Evolutionary conservation across 129 eudicot species (phyloP).

Genomic region (Smallanthus sonchifolius): DNA sequence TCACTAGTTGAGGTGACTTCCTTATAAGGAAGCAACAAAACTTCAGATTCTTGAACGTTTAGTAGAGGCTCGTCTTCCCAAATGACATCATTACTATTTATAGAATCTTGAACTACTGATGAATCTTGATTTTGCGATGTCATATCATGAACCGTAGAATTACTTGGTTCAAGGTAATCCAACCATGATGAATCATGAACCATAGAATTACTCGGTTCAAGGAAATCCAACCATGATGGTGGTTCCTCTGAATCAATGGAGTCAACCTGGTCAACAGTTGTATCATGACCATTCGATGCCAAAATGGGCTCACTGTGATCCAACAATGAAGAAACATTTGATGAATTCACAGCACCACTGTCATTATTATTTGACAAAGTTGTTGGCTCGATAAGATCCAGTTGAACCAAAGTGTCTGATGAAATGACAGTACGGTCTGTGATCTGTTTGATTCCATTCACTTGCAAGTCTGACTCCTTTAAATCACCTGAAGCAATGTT

Average conservation of each 20-base stretch:
- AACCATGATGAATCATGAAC: not conserved
- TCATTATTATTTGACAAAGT: slow-evolving; percentile 18
- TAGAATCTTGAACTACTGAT: slow-evolving; percentile 25
- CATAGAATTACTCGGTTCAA: slow-evolving; percentile 20
- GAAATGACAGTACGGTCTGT: slow-evolving; percentile 12
- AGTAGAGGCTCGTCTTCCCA: slow-evolving; percentile 43
- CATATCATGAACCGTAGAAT: slow-evolving; percentile 8
- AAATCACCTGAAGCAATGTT: slow-evolving; percentile 24
- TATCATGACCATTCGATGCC: slow-evolving; percentile 22
- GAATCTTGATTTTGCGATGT: slow-evolving; percentile 13
- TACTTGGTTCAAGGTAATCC: slow-evolving; percentile 21
- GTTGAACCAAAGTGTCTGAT: slow-evolving; percentile 37
- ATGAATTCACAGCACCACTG: slow-evolving; percentile 13
- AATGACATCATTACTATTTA: slow-evolving; percentile 20
- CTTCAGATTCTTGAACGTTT: slow-evolving; percentile 52
- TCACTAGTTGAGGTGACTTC: slow-evolving; percentile 36
- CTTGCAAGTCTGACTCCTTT: slow-evolving; percentile 19
- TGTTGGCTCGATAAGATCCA: slow-evolving; percentile 42
- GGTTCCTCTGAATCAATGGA: slow-evolving; percentile 1
- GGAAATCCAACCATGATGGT: slow-evolving; percentile 31
- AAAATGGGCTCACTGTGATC: slow-evolving; percentile 39
- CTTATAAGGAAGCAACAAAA: slow-evolving; percentile 50
- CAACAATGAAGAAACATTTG: slow-evolving; percentile 45
- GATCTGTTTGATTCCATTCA: slow-evolving; percentile 19
- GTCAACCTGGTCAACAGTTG: slow-evolving; percentile 23